Conservation (phyloP, 1,284 basidiomycete species). For the Ustilago bromivora region DNA sequence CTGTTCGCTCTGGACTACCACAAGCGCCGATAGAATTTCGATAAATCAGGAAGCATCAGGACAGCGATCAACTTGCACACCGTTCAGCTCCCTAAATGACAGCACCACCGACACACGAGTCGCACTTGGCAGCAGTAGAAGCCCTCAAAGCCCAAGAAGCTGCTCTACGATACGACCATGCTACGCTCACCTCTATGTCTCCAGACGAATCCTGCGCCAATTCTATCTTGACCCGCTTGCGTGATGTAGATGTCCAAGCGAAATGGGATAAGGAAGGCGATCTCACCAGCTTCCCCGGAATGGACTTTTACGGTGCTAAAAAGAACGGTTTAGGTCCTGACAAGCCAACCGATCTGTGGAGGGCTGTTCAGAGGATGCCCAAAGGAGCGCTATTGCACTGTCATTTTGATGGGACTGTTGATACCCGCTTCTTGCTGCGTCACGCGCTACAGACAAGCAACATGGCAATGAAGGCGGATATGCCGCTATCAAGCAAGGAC, state of each 20-base stretch:
- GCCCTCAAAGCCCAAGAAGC: conserved; percentile 36
- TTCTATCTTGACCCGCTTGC: conserved; percentile 23
- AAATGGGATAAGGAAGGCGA: conserved; percentile 43
- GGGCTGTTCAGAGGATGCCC: conserved; percentile 43
- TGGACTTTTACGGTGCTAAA: conserved; percentile 45
- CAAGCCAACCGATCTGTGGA: conserved; percentile 35
- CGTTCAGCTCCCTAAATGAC: conserved; percentile 1
- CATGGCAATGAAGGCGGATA: conserved; percentile 51
- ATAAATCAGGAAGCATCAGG: neutral
- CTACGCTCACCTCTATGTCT: conserved; percentile 19
- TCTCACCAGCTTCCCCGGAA: conserved; percentile 36
- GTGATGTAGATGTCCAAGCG: conserved; percentile 27
- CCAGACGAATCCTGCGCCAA: conserved; percentile 34
- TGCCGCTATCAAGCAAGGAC: conserved; percentile 25
- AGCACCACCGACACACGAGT: neutral
- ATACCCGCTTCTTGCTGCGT: conserved; percentile 48
- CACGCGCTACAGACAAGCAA: conserved; percentile 24
- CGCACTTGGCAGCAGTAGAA: conserved; percentile 21
- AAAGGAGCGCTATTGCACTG: conserved; percentile 59
- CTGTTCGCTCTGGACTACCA: neutral
- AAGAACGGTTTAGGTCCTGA: conserved; percentile 27
- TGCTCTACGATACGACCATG: conserved; percentile 48
- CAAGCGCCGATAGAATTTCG: neutral
- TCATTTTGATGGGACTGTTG: conserved; percentile 63
- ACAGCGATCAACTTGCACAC: neutral